A percentile compares a stretch with the other conserved stretches of the same genome.
phyloP scores from a whole-genome alignment of 306 rosid genomes.

The Cicer bijugum region DNA sequence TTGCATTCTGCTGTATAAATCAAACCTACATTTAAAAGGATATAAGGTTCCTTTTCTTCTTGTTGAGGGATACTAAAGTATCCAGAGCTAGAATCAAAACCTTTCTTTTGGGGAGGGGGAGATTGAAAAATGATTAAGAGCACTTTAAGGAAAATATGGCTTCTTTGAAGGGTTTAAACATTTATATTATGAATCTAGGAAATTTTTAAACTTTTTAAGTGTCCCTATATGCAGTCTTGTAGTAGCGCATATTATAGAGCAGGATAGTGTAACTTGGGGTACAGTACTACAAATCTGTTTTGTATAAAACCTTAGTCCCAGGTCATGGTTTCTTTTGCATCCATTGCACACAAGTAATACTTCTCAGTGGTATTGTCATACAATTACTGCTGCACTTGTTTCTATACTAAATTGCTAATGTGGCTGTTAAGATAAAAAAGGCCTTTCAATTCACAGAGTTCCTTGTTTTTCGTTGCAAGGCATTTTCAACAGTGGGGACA shows the following conservation, averaged over 20 bases:
- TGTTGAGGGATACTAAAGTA: constrained; percentile 17
- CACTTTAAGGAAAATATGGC: constrained; percentile 5
- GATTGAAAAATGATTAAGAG: not conserved
- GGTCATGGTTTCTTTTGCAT: constrained; percentile 25
- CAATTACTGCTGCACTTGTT: constrained; percentile 38
- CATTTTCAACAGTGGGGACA: constrained; percentile 98
- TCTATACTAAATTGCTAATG: constrained; percentile 2
- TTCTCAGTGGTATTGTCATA: constrained; percentile 31
- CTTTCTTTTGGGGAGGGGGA: not conserved
- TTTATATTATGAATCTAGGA: constrained; percentile 12
- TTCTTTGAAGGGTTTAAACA: constrained; percentile 29
- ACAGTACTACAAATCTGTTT: constrained; percentile 9
- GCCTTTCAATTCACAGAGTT: constrained; percentile 42
- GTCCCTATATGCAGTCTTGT: not conserved
- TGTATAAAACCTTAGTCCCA: constrained; percentile 16
- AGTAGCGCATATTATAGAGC: constrained; percentile 19
- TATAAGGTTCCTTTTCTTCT: constrained; percentile 22
- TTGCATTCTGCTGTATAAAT: constrained; percentile 1
- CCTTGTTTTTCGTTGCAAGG: constrained; percentile 57
- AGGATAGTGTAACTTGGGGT: constrained; percentile 34
- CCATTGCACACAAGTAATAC: constrained; percentile 19
- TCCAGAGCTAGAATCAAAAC: constrained; percentile 19
- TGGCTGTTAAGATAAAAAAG: constrained; percentile 35
- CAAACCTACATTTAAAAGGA: constrained; percentile 12
- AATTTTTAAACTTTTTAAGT: constrained; percentile 7